phyloP scores from a whole-genome alignment of 108 stramenopile species.

The Pseudonitzschia pungens region DNA sequence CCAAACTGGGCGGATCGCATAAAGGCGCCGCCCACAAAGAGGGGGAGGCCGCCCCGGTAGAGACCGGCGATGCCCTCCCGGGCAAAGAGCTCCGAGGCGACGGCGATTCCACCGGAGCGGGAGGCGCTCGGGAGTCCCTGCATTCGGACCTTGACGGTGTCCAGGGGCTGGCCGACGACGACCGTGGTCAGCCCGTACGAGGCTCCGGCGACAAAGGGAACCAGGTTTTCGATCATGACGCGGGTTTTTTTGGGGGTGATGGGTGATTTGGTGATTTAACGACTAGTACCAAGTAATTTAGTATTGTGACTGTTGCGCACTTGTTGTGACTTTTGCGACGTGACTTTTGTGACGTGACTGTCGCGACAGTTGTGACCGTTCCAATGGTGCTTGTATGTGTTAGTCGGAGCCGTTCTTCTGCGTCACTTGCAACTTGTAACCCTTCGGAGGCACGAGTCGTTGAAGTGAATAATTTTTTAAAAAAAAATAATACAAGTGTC shows the following conservation, averaged over 20 bases:
- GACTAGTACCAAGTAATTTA: neutral
- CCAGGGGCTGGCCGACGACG: conserved; percentile 81
- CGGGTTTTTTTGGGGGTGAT: too few species aligned
- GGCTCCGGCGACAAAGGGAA: conserved; percentile 78
- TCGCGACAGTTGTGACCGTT: too few species aligned
- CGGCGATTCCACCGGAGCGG: conserved; percentile 29
- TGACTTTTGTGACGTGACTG: too few species aligned
- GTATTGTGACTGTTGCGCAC: too few species aligned
- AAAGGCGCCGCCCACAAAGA: conserved; percentile 76
- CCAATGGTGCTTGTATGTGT: too few species aligned
- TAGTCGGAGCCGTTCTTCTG: too few species aligned
- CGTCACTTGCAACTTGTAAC: too few species aligned
- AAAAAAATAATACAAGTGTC: too few species aligned
- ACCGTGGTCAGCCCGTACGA: conserved; percentile 83
- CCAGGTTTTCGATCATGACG: conserved; percentile 34
- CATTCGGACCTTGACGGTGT: conserved; percentile 78
- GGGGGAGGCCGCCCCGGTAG: conserved; percentile 71
- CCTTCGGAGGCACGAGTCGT: too few species aligned
- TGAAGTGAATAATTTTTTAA: too few species aligned
- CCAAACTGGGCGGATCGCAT: conserved; percentile 89
- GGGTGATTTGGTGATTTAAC: too few species aligned
- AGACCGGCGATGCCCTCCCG: conserved; percentile 63
- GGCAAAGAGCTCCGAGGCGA: conserved; percentile 49
- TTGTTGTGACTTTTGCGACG: too few species aligned
- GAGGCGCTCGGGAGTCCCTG: conserved; percentile 38